Conservation (phyloP, 169 alveolate species). For the Plasmodium gallinaceum region DNA sequence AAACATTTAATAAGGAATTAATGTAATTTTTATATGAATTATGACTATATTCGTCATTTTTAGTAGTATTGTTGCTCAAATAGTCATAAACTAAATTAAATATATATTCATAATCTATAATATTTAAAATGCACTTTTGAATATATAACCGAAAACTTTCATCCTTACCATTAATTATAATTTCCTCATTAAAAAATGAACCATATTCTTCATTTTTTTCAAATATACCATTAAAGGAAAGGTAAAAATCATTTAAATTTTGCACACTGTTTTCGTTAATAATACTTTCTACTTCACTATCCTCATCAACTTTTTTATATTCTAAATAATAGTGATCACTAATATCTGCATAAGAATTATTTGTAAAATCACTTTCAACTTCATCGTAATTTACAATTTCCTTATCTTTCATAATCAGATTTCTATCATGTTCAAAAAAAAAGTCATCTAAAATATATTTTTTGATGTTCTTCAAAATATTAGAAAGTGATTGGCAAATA, state of each 20-base stretch:
- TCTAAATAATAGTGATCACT: constrained; percentile 61
- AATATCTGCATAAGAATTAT: constrained; percentile 46
- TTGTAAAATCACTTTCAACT: constrained; percentile 34
- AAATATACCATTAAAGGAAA: constrained; percentile 45
- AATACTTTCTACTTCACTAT: constrained; percentile 66
- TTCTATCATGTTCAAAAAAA: constrained; percentile 60
- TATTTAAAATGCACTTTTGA: constrained; percentile 53
- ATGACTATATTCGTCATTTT: constrained; percentile 49
- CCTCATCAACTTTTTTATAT: constrained; percentile 29
- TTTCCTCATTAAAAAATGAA: constrained; percentile 29
- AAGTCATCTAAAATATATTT: constrained; percentile 53
- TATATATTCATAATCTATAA: constrained; percentile 61
- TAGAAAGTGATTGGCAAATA: constrained; percentile 54
- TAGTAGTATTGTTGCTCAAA: constrained; percentile 20
- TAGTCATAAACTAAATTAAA: constrained; percentile 57
- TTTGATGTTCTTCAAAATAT: constrained; percentile 44
- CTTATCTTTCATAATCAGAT: constrained; percentile 23
- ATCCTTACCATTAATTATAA: constrained; percentile 50
- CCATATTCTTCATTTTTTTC: constrained; percentile 8
- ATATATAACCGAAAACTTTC: constrained; percentile 69
- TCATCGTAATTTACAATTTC: neutral
- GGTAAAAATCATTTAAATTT: constrained; percentile 7
- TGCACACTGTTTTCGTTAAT: constrained; percentile 34
- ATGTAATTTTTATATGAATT: constrained; percentile 57
- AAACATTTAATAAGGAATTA: constrained; percentile 19